Conservation (phyloP, 192 early-diverging fungal species). For the Coemansia sp. region DNA sequence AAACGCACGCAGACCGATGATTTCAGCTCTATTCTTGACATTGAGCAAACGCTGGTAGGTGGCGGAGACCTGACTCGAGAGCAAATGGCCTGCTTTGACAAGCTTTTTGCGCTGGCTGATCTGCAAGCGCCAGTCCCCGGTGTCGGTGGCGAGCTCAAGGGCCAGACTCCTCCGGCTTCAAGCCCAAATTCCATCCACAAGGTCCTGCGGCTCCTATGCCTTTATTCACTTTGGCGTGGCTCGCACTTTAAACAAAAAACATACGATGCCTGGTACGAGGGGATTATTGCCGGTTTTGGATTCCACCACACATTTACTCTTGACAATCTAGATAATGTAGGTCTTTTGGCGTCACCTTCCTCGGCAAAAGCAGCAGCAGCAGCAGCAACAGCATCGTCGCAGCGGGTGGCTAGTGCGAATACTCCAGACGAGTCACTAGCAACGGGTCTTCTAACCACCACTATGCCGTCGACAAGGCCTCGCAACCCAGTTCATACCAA, state of each 20-base stretch:
- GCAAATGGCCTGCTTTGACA: constrained; percentile 61
- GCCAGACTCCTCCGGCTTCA: constrained; percentile 15
- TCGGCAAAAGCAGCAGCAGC: constrained; percentile 36
- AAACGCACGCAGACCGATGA: constrained; percentile 76
- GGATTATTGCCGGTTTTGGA: constrained; percentile 91
- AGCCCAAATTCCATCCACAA: constrained; percentile 52
- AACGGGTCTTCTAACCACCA: constrained; percentile 17
- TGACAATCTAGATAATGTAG: constrained; percentile 69
- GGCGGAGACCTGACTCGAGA: constrained; percentile 24
- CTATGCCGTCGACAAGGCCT: constrained; percentile 27
- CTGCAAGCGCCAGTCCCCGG: constrained; percentile 66
- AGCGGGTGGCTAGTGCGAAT: background rate
- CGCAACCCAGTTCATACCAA: constrained; percentile 33
- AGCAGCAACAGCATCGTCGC: constrained; percentile 44
- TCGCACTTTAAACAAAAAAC: constrained; percentile 77
- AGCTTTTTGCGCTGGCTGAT: constrained; percentile 86
- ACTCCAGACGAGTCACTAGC: background rate
- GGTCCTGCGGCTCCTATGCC: constrained; percentile 78
- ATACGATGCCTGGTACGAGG: constrained; percentile 80
- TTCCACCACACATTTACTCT: constrained; percentile 87
- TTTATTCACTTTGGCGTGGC: constrained; percentile 81
- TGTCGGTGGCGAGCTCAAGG: constrained; percentile 17
- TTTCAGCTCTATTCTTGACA: constrained; percentile 82
- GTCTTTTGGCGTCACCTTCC: constrained; percentile 60
- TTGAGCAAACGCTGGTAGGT: constrained; percentile 72